phyloP scores from a whole-genome alignment of 768 basidiomycete genomes.

The Auricularia heimuer region DNA sequence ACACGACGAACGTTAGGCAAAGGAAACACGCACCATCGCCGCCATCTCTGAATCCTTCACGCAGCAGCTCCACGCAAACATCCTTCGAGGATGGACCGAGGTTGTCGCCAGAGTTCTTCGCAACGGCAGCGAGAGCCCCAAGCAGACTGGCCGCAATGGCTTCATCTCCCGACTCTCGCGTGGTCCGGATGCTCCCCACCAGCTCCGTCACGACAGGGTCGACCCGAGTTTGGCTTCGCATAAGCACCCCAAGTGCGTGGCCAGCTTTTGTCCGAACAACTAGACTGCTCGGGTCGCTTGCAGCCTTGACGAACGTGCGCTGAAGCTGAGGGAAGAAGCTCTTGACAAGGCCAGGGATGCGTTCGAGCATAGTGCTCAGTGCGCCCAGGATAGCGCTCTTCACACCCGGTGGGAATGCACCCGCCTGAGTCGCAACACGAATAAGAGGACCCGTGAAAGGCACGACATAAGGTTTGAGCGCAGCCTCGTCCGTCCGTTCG shows the following conservation, averaged over 20 bases:
- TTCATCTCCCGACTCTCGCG: constrained; percentile 35
- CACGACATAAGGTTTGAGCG: constrained; percentile 93
- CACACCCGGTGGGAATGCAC: constrained; percentile 84
- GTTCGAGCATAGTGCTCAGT: constrained; percentile 72
- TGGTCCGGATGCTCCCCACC: constrained; percentile 20
- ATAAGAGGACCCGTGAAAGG: constrained; percentile 94
- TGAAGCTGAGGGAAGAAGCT: constrained; percentile 99
- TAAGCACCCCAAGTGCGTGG: constrained; percentile 76
- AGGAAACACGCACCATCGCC: constrained; percentile 45
- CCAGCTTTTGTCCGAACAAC: constrained; percentile 77
- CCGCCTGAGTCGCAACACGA: constrained; percentile 83
- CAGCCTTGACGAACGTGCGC: constrained; percentile 90
- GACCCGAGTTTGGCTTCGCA: constrained; percentile 82
- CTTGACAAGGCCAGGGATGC: constrained; percentile 82
- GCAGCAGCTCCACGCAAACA: constrained; percentile 61
- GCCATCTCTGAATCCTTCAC: constrained; percentile 65
- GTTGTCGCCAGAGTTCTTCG: constrained; percentile 57
- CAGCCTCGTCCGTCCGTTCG: constrained; percentile 68
- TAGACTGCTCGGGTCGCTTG: constrained; percentile 66
- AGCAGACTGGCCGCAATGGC: constrained; percentile 67
- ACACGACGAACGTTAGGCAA: constrained; percentile 8
- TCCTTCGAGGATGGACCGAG: constrained; percentile 70
- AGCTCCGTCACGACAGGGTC: constrained; percentile 94
- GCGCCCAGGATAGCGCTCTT: constrained; percentile 86
- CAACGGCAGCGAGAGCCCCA: constrained; percentile 66